These are phyloP conservation scores for Cyberlindnera veronae DNA, from an alignment of 805 yeast genomes.

Conservation along the genomic window DNA sequence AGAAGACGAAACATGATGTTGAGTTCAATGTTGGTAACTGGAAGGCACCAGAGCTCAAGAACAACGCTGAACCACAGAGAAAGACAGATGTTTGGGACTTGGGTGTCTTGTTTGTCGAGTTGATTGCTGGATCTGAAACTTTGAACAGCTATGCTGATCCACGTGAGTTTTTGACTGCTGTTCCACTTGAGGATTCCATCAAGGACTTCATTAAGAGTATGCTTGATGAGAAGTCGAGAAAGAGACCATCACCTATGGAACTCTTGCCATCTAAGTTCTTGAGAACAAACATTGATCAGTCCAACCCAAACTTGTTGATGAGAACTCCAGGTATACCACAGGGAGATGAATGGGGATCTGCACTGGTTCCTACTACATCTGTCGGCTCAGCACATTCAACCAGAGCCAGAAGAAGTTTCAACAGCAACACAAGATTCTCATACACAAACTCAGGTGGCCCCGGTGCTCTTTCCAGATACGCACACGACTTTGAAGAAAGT, in stretches of 20 bases:
- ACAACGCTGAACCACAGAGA: slow-evolving; percentile 51
- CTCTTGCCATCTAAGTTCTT: slow-evolving; percentile 79
- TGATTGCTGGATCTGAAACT: slow-evolving; percentile 57
- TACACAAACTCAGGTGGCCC: slow-evolving; percentile 24
- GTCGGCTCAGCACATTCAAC: slow-evolving; percentile 21
- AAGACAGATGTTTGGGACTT: slow-evolving; percentile 93
- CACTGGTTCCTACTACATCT: slow-evolving; percentile 27
- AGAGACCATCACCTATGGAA: slow-evolving; percentile 81
- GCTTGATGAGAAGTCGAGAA: slow-evolving; percentile 60
- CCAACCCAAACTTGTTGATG: slow-evolving; percentile 25
- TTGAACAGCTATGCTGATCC: slow-evolving; percentile 57
- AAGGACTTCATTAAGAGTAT: slow-evolving; percentile 64
- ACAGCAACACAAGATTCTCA: slow-evolving; percentile 35
- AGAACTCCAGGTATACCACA: slow-evolving; percentile 11
- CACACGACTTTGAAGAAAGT: slow-evolving; percentile 91
- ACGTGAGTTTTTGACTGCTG: slow-evolving; percentile 51
- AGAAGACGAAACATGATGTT: slow-evolving; percentile 19
- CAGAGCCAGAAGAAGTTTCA: slow-evolving; percentile 37
- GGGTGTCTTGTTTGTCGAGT: slow-evolving; percentile 72
- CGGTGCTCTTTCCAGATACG: slow-evolving; percentile 60
- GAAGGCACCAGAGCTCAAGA: slow-evolving; percentile 74
- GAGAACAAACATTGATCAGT: slow-evolving; percentile 58
- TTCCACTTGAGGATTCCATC: slow-evolving; percentile 52
- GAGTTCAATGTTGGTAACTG: slow-evolving; percentile 39
- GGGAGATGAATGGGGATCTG: slow-evolving; percentile 19